Evolutionary conservation across 169 alveolate genomes (phyloP).

Genomic region (Cyclospora cayetanensis): DNA sequence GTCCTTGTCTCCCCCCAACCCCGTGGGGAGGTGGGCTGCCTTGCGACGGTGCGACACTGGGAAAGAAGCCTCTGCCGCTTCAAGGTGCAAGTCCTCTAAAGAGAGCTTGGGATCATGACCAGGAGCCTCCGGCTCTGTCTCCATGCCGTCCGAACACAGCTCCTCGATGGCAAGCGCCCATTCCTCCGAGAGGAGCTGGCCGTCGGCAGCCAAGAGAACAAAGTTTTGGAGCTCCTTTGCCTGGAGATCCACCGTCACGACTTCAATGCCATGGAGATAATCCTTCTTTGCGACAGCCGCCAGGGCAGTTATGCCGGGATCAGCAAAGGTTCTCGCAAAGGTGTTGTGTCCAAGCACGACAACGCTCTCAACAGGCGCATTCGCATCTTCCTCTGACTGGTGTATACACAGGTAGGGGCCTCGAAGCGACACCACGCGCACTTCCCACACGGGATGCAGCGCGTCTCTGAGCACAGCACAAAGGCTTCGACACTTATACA

Average conservation of each 20-base stretch:
- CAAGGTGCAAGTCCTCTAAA: background rate
- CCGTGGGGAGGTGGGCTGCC: conserved; percentile 12
- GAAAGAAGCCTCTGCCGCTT: background rate
- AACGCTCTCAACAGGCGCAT: conserved; percentile 19
- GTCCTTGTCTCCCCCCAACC: background rate
- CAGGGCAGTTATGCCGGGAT: background rate
- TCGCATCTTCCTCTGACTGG: background rate
- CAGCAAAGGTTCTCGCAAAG: background rate
- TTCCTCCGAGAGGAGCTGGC: background rate
- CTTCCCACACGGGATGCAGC: conserved; percentile 47
- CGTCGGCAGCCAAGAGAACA: conserved; percentile 56
- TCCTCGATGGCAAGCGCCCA: conserved; percentile 33
- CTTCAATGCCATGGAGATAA: conserved; percentile 25
- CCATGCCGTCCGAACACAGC: background rate
- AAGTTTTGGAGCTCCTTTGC: background rate
- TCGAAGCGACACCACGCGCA: conserved; percentile 58
- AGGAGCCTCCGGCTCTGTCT: background rate
- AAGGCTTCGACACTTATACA: background rate
- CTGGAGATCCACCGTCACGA: background rate
- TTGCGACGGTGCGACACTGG: background rate
- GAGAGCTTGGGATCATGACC: background rate
- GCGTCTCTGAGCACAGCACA: conserved; percentile 22
- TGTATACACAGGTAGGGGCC: conserved; percentile 56
- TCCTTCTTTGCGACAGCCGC: conserved; percentile 8
- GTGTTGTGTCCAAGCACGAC: background rate